phyloP scores from a whole-genome alignment of 2,329 filamentous ascomycete genomes.

The Alternaria ethzedia region DNA sequence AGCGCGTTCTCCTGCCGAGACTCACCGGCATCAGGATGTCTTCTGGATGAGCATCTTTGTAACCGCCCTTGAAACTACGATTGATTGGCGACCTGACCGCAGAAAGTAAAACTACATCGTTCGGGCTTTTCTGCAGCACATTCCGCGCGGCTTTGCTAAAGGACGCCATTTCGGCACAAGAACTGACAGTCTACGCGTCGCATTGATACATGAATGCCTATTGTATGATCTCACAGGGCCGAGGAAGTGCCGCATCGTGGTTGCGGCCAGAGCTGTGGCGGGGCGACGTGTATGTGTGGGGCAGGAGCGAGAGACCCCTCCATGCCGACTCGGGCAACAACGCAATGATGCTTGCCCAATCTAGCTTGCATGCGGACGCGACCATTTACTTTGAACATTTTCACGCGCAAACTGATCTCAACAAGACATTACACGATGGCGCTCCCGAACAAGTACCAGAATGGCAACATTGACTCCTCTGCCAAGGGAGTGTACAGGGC shows the following conservation, averaged over 20 bases:
- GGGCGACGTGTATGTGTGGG: slow-evolving; percentile 38
- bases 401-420: slow-evolving; percentile 2
- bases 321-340: slow-evolving; percentile 30
- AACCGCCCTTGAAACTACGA: slow-evolving; percentile 87
- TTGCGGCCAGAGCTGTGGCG: slow-evolving; percentile 32
- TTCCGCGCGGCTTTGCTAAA: slow-evolving; percentile 50
- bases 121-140: slow-evolving; percentile 84
- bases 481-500: slow-evolving; percentile 44
- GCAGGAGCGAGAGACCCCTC: slow-evolving; percentile 38
- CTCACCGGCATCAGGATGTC: slow-evolving; percentile 72
- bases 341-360: slow-evolving; percentile 9
- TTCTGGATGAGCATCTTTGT: slow-evolving; percentile 92
- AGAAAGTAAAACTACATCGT: slow-evolving; percentile 94
- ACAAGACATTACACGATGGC: slow-evolving; percentile 28
- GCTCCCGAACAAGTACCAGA: slow-evolving; percentile 42
- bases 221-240: slow-evolving; percentile 13
- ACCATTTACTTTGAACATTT: slow-evolving; percentile 4
- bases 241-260: slow-evolving; percentile 31
- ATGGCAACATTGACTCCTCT: slow-evolving; percentile 43
- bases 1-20: slow-evolving; percentile 62
- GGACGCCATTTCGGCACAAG: slow-evolving; percentile 28
- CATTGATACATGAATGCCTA: slow-evolving; percentile 2
- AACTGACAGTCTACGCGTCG: background rate
- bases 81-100: slow-evolving; percentile 85
- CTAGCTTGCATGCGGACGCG: slow-evolving; percentile 8